These are phyloP conservation scores for Magnusiomyces tetraspermus DNA, from an alignment of 1,139 yeast genomes.

Conservation along the genomic window DNA sequence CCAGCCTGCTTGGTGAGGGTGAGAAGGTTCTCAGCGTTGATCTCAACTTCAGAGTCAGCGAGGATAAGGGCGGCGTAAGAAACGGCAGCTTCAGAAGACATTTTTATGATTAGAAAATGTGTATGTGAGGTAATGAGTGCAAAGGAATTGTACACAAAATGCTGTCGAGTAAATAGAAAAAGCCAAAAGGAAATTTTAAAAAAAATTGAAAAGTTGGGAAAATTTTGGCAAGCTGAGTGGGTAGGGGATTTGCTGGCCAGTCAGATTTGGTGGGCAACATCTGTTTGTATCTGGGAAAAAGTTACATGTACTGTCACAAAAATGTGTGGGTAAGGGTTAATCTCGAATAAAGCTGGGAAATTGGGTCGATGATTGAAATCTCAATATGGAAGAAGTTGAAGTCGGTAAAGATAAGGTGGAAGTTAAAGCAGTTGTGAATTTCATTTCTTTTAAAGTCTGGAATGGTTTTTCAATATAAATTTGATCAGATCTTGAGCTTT, in stretches of 20 bases:
- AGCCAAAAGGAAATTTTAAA: not conserved
- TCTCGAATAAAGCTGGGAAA: too few species aligned
- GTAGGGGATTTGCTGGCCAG: not conserved
- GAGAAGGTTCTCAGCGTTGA: slow-evolving; percentile 79
- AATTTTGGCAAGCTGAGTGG: not conserved
- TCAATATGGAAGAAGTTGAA: too few species aligned
- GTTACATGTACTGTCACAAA: too few species aligned
- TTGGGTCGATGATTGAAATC: too few species aligned
- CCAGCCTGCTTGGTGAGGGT: slow-evolving; percentile 82
- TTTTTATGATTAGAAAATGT: slow-evolving; percentile 11
- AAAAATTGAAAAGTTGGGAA: not conserved
- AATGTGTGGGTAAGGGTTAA: too few species aligned
- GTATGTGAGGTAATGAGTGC: not conserved
- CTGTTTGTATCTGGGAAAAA: too few species aligned
- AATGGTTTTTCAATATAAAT: too few species aligned
- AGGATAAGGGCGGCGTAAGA: slow-evolving; percentile 80
- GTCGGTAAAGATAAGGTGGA: too few species aligned
- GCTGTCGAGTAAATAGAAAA: not conserved
- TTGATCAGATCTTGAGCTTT: too few species aligned
- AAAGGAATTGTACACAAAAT: not conserved
- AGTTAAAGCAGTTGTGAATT: too few species aligned
- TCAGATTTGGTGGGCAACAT: not conserved
- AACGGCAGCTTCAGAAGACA: slow-evolving; percentile 34
- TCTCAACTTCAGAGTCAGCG: slow-evolving; percentile 90
- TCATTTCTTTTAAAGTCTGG: too few species aligned